Conservation (phyloP, 1,139 yeast species). For the Tardiomyces depauwii region DNA sequence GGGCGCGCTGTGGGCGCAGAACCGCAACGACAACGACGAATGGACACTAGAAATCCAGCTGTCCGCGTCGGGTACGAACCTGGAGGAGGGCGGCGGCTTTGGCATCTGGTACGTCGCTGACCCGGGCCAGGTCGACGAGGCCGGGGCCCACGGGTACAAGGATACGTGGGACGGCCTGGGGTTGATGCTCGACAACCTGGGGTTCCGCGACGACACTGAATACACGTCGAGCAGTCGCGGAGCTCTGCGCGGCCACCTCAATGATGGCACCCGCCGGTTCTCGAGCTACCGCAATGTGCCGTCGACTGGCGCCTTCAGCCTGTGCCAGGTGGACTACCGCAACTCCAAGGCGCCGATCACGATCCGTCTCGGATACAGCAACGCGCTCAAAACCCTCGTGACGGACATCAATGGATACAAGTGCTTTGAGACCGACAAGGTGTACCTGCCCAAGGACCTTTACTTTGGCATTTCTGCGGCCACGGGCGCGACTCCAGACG, state of each 20-base stretch:
- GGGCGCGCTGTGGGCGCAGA: slow-evolving; percentile 21
- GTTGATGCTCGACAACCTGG: slow-evolving; percentile 23
- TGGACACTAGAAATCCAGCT: slow-evolving; percentile 23
- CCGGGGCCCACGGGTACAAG: slow-evolving; percentile 22
- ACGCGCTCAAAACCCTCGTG: slow-evolving; percentile 20
- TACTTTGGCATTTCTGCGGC: slow-evolving; percentile 28
- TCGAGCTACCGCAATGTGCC: slow-evolving; percentile 8
- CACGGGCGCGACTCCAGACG: slow-evolving; percentile 23
- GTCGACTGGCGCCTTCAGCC: slow-evolving; percentile 22
- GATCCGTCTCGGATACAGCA: slow-evolving; percentile 23
- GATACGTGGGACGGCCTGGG: slow-evolving; percentile 32
- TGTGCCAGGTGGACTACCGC: slow-evolving; percentile 27
- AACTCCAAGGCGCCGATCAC: slow-evolving; percentile 22
- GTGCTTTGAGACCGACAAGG: slow-evolving; percentile 25
- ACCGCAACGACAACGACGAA: slow-evolving; percentile 14
- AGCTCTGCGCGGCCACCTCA: slow-evolving; percentile 29
- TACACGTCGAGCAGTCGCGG: slow-evolving; percentile 14
- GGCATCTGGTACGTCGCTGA: slow-evolving; percentile 27
- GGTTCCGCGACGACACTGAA: slow-evolving; percentile 11
- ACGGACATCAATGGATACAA: slow-evolving; percentile 29
- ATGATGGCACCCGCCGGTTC: slow-evolving; percentile 24
- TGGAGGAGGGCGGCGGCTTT: slow-evolving; percentile 15
- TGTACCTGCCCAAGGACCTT: slow-evolving; percentile 22
- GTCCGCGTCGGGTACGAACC: not conserved
- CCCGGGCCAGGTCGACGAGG: slow-evolving; percentile 18